phyloP scores from a whole-genome alignment of 2,329 filamentous ascomycete genomes.

The Sporothrix humicola region DNA sequence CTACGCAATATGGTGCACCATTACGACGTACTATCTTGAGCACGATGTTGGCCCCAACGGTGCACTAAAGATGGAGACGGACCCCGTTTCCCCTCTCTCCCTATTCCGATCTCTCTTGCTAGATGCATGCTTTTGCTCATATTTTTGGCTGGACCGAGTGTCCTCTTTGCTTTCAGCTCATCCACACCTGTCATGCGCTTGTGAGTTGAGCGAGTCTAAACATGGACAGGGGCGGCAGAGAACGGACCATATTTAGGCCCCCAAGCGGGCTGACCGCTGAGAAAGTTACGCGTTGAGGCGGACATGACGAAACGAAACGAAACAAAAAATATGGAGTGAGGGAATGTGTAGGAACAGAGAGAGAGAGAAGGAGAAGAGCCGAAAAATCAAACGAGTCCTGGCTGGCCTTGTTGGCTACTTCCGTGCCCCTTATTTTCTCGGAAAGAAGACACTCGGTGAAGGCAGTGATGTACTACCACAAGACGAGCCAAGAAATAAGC shows the following conservation, averaged over 20 bases:
- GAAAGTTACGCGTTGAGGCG: neutral
- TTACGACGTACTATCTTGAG: neutral
- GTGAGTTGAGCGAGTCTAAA: neutral
- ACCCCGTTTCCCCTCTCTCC: neutral
- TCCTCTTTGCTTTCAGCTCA: neutral
- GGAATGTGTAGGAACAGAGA: neutral
- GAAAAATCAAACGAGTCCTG: slow-evolving; percentile 11
- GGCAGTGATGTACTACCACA: neutral
- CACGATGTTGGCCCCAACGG: slow-evolving; percentile 21
- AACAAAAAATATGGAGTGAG: neutral
- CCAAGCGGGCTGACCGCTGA: neutral
- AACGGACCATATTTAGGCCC: neutral
- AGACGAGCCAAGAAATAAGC: neutral
- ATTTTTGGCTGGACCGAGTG: neutral
- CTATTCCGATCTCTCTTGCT: neutral
- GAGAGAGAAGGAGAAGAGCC: neutral
- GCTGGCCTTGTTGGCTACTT: neutral
- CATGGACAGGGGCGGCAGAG: slow-evolving; percentile 24
- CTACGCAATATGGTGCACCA: neutral
- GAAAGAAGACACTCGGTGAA: neutral
- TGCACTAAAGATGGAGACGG: slow-evolving; percentile 13
- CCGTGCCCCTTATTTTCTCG: neutral
- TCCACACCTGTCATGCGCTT: neutral
- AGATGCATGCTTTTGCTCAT: no score
- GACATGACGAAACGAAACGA: neutral